Conservation (phyloP, 1,284 basidiomycete genomes). For the Chalciporus sp. region DNA sequence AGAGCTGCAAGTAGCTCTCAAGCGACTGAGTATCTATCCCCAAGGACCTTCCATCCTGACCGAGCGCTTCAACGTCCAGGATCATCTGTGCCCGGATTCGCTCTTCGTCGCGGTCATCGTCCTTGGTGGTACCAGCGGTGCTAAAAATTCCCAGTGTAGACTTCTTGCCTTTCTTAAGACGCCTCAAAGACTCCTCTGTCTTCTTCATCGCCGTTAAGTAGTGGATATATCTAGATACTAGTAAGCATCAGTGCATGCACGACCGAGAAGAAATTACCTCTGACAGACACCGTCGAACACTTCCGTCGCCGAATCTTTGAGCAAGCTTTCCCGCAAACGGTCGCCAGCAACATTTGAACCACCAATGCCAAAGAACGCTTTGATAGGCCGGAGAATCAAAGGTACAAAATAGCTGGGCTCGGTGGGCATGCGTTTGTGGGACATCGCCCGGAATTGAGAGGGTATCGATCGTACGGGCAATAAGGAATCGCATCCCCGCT, state of each 20-base stretch:
- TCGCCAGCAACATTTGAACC: constrained; percentile 56
- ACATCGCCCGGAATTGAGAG: constrained; percentile 82
- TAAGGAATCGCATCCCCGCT: constrained; percentile 83
- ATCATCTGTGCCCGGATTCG: constrained; percentile 85
- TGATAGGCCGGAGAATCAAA: constrained; percentile 82
- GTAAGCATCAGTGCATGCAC: constrained; percentile 1
- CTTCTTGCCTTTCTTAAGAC: constrained; percentile 85
- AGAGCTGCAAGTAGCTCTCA: constrained; percentile 58
- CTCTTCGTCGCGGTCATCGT: constrained; percentile 76
- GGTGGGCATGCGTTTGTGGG: constrained; percentile 66
- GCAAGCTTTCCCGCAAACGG: constrained; percentile 55
- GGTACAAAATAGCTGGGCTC: constrained; percentile 87
- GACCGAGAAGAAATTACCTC: constrained; percentile 45
- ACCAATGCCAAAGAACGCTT: constrained; percentile 71
- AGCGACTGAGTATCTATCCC: constrained; percentile 64
- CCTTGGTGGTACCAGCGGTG: constrained; percentile 44
- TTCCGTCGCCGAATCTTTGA: constrained; percentile 57
- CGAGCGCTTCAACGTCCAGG: constrained; percentile 82
- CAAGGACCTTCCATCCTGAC: constrained; percentile 70
- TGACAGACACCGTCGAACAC: constrained; percentile 78
- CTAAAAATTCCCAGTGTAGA: constrained; percentile 79
- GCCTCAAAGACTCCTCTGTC: constrained; percentile 84
- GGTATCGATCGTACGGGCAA: constrained; percentile 87
- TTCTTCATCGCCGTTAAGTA: constrained; percentile 85
- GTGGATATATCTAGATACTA: constrained; percentile 56